A percentile compares a stretch with the other conserved stretches of the same genome.
phyloP scores from a whole-genome alignment of 2,329 filamentous ascomycete species.

The Tricladium varicosporioides region DNA sequence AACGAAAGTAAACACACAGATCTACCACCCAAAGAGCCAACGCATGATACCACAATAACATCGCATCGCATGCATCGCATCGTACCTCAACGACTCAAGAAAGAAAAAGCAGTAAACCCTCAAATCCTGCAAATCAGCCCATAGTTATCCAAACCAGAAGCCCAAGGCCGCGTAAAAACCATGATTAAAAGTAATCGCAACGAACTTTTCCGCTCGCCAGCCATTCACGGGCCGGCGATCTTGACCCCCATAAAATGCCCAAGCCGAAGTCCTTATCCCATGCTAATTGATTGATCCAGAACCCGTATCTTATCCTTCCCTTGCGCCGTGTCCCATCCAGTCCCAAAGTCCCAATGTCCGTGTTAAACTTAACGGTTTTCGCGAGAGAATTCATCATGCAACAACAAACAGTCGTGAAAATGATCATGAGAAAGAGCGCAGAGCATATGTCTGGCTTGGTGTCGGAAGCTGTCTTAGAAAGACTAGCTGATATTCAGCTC shows the following conservation, averaged over 20 bases:
- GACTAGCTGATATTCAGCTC: constrained; percentile 32
- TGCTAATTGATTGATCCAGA: not conserved
- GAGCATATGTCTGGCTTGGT: not conserved
- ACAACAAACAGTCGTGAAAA: not conserved
- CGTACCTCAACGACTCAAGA: not conserved
- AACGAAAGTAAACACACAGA: not conserved
- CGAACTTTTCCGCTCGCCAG: not conserved
- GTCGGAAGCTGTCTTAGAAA: not conserved
- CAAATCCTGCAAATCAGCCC: not conserved
- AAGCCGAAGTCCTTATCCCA: not conserved
- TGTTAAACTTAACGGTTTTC: not conserved
- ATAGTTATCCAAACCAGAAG: not conserved
- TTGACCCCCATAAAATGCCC: constrained; percentile 4
- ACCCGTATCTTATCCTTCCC: constrained; percentile 8
- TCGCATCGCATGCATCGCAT: not conserved
- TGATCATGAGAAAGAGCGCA: not conserved
- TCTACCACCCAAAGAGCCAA: not conserved
- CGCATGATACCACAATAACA: not conserved
- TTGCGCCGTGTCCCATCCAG: constrained; percentile 5
- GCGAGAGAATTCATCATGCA: not conserved
- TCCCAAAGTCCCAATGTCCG: not conserved
- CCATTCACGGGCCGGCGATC: not conserved
- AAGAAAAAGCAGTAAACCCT: not conserved
- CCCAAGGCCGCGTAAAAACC: not conserved
- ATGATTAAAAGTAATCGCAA: not conserved